These are phyloP conservation scores for Entomophthora muscae DNA, from an alignment of 371 early-diverging fungal species.

Conservation along the genomic window DNA sequence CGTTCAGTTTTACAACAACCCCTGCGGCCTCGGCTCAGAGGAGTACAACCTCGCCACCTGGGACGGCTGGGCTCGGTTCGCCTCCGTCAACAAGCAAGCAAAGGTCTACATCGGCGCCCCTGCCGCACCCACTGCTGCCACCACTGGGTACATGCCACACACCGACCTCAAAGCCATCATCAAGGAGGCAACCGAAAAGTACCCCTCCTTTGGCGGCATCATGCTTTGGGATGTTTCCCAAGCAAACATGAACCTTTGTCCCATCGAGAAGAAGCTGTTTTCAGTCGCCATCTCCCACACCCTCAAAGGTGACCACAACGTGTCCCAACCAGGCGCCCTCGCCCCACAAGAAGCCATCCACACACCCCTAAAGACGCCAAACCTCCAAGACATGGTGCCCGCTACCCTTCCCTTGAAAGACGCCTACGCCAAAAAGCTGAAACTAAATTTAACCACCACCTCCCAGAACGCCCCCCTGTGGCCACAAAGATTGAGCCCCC, in stretches of 20 bases:
- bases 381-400: too few relatives aligned
- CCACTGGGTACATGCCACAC: slow-evolving; percentile 28
- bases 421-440: too few relatives aligned
- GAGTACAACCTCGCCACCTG: slow-evolving; percentile 38
- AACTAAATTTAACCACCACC: too few relatives aligned
- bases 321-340: slow-evolving; percentile 1
- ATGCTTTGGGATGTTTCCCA: slow-evolving; percentile 43
- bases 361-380: too few relatives aligned
- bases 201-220: slow-evolving; percentile 36
- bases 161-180: slow-evolving; percentile 21
- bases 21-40: slow-evolving; percentile 22
- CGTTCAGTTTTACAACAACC: slow-evolving; percentile 59
- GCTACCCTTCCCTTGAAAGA: too few relatives aligned
- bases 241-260: slow-evolving; percentile 10
- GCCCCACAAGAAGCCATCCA: too few relatives aligned
- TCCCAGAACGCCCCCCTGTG: too few relatives aligned
- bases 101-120: slow-evolving; percentile 39
- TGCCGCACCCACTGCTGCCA: slow-evolving; percentile 32
- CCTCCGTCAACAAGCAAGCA: slow-evolving; percentile 33
- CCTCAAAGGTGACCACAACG: slow-evolving; percentile 2
- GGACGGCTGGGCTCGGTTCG: slow-evolving; percentile 33
- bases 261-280: neutral
- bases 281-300: slow-evolving; percentile 4
- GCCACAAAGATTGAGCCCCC: too few relatives aligned
- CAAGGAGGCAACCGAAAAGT: slow-evolving; percentile 14